A percentile compares a stretch with the other conserved stretches of the same genome.
Conservation (phyloP, 306 rosid genomes). For the Vigna radiata region DNA sequence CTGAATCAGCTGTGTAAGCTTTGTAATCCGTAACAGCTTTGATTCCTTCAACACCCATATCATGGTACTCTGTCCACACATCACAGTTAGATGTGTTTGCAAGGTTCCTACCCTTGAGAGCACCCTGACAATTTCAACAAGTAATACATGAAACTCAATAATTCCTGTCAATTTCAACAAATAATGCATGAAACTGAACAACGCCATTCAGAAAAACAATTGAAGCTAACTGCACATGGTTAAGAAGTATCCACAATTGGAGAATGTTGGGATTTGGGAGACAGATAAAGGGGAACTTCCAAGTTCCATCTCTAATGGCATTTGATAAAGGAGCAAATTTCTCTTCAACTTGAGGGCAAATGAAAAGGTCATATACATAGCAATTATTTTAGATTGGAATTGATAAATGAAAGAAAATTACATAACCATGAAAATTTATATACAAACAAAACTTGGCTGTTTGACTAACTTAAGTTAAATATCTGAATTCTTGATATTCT, state of each 20-base stretch:
- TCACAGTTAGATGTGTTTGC: slow-evolving; percentile 69
- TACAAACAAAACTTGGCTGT: slow-evolving; percentile 11
- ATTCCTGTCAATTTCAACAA: slow-evolving; percentile 48
- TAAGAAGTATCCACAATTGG: slow-evolving; percentile 17
- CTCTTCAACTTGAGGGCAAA: slow-evolving; percentile 11
- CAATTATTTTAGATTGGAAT: slow-evolving; percentile 3
- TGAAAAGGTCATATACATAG: not conserved
- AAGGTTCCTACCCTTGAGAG: slow-evolving; percentile 65
- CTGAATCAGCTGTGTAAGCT: slow-evolving; percentile 67
- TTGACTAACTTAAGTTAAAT: not conserved
- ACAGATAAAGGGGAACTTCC: slow-evolving; percentile 19
- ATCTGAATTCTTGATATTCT: slow-evolving; percentile 19
- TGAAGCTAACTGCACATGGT: slow-evolving; percentile 21
- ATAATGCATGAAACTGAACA: slow-evolving; percentile 29
- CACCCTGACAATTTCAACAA: slow-evolving; percentile 59
- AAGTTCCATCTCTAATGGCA: not conserved
- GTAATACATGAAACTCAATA: slow-evolving; percentile 31
- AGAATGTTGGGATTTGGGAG: slow-evolving; percentile 4
- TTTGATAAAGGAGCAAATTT: not conserved
- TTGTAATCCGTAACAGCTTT: slow-evolving; percentile 77
- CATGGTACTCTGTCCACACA: slow-evolving; percentile 86
- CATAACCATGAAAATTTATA: slow-evolving; percentile 7
- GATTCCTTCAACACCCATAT: slow-evolving; percentile 77
- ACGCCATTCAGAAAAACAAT: slow-evolving; percentile 20
- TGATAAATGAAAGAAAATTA: not conserved